Base-by-base conservation (phyloP, 192 early-diverging fungal genomes). In the Mortierella hygrophila region DNA sequence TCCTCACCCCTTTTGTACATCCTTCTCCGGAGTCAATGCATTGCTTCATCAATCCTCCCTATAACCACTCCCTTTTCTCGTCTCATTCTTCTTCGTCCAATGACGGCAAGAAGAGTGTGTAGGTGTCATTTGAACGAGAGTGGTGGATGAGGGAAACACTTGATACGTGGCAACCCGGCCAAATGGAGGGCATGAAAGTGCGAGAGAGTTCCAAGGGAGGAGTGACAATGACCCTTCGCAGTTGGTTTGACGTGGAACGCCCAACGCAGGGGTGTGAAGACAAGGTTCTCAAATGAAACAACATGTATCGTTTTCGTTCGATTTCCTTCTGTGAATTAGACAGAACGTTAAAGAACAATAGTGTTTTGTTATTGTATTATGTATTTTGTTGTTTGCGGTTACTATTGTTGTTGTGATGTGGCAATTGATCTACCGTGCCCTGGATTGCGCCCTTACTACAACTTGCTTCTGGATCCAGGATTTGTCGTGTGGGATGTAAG, bases 391-490 rank as follows among this genome's bases (percentile, higher is more conserved):
- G 3, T 32, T 65, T 52, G 18, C 18, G 49, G 60, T 29, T 29
- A 6, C 11, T 32, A 0, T 68, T 0, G 10, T 4, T 42, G 11
- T 35, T 21, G 21, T 7, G 15, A 6, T 26, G 5, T 10, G 32
- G 4, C 32, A 3, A 6, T 7, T 54, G 41, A 18, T 77, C 63
- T 80, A 85, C 78, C 83, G 54, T 35, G 74, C 44, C 42, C 83
- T 85, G 7, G 78, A 80, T 20, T 85, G 83, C 13, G 83, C 83
- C 40, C 83, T 44, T 70, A 70, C 83, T 21, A 85, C 78, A 3
- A 85, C 83, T 29, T 85, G 83, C 68, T 85, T 85, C 29, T 85
- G 83, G 37, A 85, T 85, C 83, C 83, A 85, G 47, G 83, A 85
- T 63, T 85, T 85, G 71, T 85, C 83, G 49, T 85, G 83, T 54